A percentile compares a stretch with the other conserved stretches of the same genome.
These are phyloP conservation scores for Ceratocystis albifundus DNA, from an alignment of 2,329 filamentous ascomycete species.

Conservation along the genomic window DNA sequence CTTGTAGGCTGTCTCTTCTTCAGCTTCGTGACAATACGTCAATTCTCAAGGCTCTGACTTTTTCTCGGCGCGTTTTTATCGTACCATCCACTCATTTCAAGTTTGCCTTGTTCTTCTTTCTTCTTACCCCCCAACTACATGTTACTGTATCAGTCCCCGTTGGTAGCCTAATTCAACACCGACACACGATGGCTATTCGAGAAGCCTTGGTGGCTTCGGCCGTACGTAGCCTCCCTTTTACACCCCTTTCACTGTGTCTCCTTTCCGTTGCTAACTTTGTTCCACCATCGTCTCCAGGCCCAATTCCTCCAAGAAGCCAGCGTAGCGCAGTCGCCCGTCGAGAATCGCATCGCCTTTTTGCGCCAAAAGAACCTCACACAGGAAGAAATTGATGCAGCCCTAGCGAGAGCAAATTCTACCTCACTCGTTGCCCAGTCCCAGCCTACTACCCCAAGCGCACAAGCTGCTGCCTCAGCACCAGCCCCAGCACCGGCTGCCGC, in stretches of 20 bases:
- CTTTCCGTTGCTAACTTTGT: slow-evolving; percentile 24
- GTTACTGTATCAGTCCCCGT: background rate
- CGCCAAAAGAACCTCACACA: slow-evolving; percentile 95
- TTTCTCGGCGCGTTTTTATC: slow-evolving; percentile 14
- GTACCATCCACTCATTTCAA: slow-evolving; percentile 16
- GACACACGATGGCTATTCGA: slow-evolving; percentile 62
- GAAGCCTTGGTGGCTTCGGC: slow-evolving; percentile 86
- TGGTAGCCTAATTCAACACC: background rate
- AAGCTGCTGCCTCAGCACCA: slow-evolving; percentile 50
- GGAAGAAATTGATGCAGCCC: slow-evolving; percentile 80
- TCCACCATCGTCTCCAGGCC: slow-evolving; percentile 36
- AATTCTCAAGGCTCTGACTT: background rate
- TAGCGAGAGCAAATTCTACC: slow-evolving; percentile 61
- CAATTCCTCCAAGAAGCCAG: slow-evolving; percentile 77
- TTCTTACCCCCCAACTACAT: background rate
- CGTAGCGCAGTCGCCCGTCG: slow-evolving; percentile 76
- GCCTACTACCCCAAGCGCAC: background rate
- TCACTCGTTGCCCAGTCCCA: slow-evolving; percentile 34
- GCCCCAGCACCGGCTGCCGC: slow-evolving; percentile 62
- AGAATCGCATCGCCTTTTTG: slow-evolving; percentile 84
- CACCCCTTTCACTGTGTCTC: background rate
- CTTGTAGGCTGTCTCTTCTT: background rate
- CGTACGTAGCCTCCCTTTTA: slow-evolving; percentile 35
- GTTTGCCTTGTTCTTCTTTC: background rate
- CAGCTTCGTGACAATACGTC: background rate